Conservation (phyloP, 345 rosid genomes). For the Conringia planisiliqua region DNA sequence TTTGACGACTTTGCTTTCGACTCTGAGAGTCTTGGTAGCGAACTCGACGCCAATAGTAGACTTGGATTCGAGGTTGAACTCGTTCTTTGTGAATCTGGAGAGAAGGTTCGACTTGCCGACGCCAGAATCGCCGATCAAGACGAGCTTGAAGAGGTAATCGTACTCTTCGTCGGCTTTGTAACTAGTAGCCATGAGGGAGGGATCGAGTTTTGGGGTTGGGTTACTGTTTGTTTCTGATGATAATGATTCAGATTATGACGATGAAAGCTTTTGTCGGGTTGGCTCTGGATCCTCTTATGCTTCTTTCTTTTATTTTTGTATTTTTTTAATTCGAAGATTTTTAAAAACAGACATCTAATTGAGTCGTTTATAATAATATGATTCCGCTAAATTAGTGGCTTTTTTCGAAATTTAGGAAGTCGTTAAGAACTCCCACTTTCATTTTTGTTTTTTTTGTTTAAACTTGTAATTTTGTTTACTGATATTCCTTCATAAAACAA, state of each 20-base stretch:
- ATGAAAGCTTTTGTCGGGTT: constrained; percentile 12
- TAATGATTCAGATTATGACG: constrained; percentile 19
- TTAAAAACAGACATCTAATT: not conserved
- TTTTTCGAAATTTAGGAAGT: not conserved
- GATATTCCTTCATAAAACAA: no score
- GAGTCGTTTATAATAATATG: not conserved
- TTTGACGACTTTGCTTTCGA: constrained; percentile 32
- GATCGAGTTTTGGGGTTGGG: not conserved
- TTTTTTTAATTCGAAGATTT: not conserved
- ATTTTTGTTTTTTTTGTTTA: no score
- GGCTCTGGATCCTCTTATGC: not conserved
- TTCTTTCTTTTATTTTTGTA: not conserved
- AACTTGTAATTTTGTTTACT: no score
- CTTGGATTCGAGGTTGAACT: constrained; percentile 38
- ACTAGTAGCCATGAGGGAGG: constrained; percentile 6
- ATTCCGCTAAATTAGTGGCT: constrained; percentile 6
- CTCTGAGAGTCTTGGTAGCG: constrained; percentile 32
- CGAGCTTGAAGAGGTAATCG: constrained; percentile 41
- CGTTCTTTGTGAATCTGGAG: constrained; percentile 36
- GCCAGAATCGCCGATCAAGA: constrained; percentile 37
- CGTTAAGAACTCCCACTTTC: not conserved
- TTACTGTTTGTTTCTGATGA: not conserved
- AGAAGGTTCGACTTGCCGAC: constrained; percentile 38
- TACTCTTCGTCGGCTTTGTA: constrained; percentile 37
- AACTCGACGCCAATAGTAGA: constrained; percentile 38